These are phyloP conservation scores for Pueraria montana DNA, from an alignment of 306 rosid genomes.

Conservation along the genomic window DNA sequence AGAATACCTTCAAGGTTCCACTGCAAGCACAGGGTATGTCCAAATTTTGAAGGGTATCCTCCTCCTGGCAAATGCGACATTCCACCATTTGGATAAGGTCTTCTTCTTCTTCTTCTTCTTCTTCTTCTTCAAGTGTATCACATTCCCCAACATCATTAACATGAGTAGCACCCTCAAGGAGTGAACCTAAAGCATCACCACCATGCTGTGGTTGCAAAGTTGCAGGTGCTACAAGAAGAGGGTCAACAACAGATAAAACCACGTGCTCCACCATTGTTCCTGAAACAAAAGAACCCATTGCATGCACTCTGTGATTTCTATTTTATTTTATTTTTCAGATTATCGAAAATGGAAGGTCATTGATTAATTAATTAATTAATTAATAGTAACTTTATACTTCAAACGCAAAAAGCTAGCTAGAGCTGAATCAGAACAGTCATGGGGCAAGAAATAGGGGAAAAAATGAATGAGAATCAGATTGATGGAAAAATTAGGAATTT, in stretches of 20 bases:
- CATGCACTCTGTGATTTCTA: neutral
- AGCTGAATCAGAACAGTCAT: neutral
- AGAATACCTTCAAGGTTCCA: slow-evolving; percentile 70
- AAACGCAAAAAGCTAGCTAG: neutral
- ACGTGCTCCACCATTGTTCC: slow-evolving; percentile 58
- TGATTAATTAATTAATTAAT: neutral
- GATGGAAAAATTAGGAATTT: neutral
- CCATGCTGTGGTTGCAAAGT: slow-evolving; percentile 44
- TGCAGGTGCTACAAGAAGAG: slow-evolving; percentile 27
- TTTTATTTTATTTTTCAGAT: neutral
- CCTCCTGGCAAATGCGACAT: slow-evolving; percentile 81
- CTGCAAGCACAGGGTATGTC: slow-evolving; percentile 75
- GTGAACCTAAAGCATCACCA: slow-evolving; percentile 49
- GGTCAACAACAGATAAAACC: slow-evolving; percentile 58
- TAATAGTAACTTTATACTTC: neutral
- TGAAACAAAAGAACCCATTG: slow-evolving; percentile 6
- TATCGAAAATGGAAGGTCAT: neutral
- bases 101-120: slow-evolving; percentile 54
- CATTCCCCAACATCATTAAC: slow-evolving; percentile 49
- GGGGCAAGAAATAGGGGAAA: neutral
- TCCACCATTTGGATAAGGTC: slow-evolving; percentile 62
- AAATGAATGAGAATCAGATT: neutral
- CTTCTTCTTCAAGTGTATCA: neutral
- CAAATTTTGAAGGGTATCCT: slow-evolving; percentile 61
- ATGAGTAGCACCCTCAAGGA: slow-evolving; percentile 45